A percentile compares a stretch with the other conserved stretches of the same genome.
Conservation (phyloP, 805 yeast genomes). For the Starmerella sp. region DNA sequence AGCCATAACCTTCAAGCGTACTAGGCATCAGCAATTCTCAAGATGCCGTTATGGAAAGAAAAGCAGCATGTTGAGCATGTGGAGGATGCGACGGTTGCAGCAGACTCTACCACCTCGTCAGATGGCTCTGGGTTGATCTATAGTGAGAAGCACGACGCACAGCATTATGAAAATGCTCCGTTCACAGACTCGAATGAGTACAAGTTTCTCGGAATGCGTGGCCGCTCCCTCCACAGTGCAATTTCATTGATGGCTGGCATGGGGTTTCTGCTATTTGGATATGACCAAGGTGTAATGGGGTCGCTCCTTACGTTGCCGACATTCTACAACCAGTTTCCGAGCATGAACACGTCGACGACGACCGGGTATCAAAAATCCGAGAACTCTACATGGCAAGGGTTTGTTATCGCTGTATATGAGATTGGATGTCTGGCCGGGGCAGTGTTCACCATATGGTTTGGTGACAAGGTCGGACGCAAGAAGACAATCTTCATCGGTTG, state of each 20-base stretch:
- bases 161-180: not conserved
- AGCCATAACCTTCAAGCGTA: too few species aligned
- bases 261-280: constrained; percentile 61
- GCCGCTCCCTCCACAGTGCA: constrained; percentile 18
- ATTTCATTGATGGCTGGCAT: constrained; percentile 48
- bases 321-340: constrained; percentile 21
- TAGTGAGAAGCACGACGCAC: not conserved
- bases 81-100: not conserved
- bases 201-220: constrained; percentile 10
- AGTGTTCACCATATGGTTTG: constrained; percentile 43
- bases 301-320: constrained; percentile 18
- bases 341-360: constrained; percentile 13
- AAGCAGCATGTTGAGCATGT: not conserved
- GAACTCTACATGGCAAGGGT: constrained; percentile 25
- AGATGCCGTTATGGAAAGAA: not conserved
- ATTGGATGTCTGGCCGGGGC: constrained; percentile 62
- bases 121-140: not conserved
- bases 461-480: constrained; percentile 50
- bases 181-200: not conserved
- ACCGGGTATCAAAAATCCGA: not conserved
- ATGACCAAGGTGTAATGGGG: constrained; percentile 67
- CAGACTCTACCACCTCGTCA: not conserved
- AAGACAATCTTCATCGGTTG: constrained; percentile 38
- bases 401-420: constrained; percentile 37
- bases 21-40: not conserved